A percentile compares a stretch with the other conserved stretches of the same genome.
Conservation (phyloP, 192 early-diverging fungal genomes). For the Lunasporangiospora selenospora region DNA sequence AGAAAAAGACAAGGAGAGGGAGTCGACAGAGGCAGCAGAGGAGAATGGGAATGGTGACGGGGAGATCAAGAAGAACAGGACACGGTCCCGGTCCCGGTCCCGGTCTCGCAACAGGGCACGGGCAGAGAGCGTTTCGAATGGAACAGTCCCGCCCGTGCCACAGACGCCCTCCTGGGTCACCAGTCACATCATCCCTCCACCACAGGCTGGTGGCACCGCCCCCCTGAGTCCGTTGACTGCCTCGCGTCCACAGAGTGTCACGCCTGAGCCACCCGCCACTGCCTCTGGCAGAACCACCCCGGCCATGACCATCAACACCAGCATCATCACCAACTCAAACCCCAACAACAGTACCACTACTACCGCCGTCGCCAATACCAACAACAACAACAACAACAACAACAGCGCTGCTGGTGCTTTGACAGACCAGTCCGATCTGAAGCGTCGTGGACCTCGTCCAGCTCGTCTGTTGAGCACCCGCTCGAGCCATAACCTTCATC, state of each 20-base stretch:
- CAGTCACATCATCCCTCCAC: constrained; percentile 35
- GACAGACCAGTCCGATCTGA: constrained; percentile 38
- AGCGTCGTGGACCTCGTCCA: constrained; percentile 43
- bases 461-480: constrained; percentile 40
- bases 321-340: too few relatives aligned
- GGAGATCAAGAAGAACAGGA: constrained; percentile 36
- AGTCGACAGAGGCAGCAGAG: not conserved
- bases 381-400: too few relatives aligned
- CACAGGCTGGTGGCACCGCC: too few relatives aligned
- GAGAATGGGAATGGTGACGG: too few relatives aligned
- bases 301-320: too few relatives aligned
- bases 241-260: too few relatives aligned
- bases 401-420: too few relatives aligned
- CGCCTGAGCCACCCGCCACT: too few relatives aligned
- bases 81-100: constrained; percentile 38
- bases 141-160: constrained; percentile 37
- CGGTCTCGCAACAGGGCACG: constrained; percentile 27
- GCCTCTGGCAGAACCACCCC: too few relatives aligned
- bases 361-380: too few relatives aligned
- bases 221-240: too few relatives aligned
- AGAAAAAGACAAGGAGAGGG: not conserved
- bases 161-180: constrained; percentile 45
- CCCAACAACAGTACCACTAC: too few relatives aligned
- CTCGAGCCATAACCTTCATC: constrained; percentile 22
- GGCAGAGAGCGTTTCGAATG: constrained; percentile 25